Evolutionary conservation across 768 basidiomycete genomes (phyloP), one percentile per base, ranked within the genome.

Genomic region (Mrakia blollopis): DNA sequence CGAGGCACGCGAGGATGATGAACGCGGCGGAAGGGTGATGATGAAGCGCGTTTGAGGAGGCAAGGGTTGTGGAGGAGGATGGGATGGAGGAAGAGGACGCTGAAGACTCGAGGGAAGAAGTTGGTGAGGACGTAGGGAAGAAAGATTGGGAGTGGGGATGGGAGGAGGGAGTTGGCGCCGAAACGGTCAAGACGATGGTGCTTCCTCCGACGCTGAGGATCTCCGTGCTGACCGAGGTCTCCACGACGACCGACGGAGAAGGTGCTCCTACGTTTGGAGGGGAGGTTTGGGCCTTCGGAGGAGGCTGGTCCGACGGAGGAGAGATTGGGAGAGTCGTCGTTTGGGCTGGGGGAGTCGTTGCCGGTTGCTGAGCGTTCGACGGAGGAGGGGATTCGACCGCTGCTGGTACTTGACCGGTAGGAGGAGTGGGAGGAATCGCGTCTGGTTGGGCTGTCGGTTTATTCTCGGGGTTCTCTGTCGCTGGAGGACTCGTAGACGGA

Each of bases 1-100:
- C 35, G 47, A 70, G 69, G 23, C 35, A 41, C 4, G 41, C 44
- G 69, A 70, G 14, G 47, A 70, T 70, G 69, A 70, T 70, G 47
- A 70, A 44, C 18, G 69, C 37, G 37, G 69, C 69, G 25, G 41
- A 41, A 14, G 69, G 41, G 44, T 70, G 69, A 32, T 18, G 65
- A 30, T 30, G 61, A 25, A 30, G 25, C 18, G 57, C 23, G 23
- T 14, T 13, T 13, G 57, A 25, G 57, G 57, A 25, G 57, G 28
- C 57, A 23, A 60, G 23, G 1, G 57, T 60, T 30, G 61, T 16
- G 16, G 28, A 30, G n/a, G 61, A 16, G 28, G 61, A n/a, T 28
- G 61, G 14, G 23, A 35, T 11, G 1, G 61, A 11, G 30, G 61
- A 62, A 30, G 28, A 6, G 61, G 61, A 16, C 8, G 32, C 25